These are phyloP conservation scores for Euphorbia corollata DNA, from an alignment of 441 rosid genomes.

Conservation along the genomic window DNA sequence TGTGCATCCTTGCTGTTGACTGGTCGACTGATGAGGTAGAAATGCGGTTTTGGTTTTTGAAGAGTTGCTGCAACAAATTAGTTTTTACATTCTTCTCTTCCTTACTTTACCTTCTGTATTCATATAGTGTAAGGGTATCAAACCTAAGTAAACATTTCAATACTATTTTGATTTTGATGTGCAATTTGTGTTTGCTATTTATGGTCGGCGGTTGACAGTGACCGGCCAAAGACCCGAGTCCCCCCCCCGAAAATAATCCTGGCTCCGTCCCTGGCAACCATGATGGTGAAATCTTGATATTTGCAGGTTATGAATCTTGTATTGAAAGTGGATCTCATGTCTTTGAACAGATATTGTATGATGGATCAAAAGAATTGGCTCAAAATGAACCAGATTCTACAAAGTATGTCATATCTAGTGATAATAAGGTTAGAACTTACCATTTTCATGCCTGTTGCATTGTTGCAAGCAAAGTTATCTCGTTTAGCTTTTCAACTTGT, in stretches of 20 bases:
- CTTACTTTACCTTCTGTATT: neutral
- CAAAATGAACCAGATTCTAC: slow-evolving; percentile 64
- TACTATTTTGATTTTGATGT: neutral
- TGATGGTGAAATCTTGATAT: slow-evolving; percentile 14
- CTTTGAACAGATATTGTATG: slow-evolving; percentile 64
- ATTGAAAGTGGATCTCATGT: slow-evolving; percentile 22
- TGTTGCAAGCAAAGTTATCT: slow-evolving; percentile 7
- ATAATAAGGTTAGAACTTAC: slow-evolving; percentile 56
- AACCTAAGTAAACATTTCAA: neutral
- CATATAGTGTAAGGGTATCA: neutral
- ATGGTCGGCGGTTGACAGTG: no score
- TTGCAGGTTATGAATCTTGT: slow-evolving; percentile 1
- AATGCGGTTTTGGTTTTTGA: no score
- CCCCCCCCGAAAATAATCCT: no score
- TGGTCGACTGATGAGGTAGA: no score
- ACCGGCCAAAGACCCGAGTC: no score
- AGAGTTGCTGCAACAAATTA: neutral
- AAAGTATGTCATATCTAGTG: slow-evolving; percentile 52
- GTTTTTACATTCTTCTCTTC: neutral
- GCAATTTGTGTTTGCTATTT: no score
- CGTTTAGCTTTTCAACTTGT: neutral
- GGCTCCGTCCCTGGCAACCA: no score
- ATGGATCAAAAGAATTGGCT: slow-evolving; percentile 89
- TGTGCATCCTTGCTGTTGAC: neutral
- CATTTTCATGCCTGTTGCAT: slow-evolving; percentile 7